These are phyloP conservation scores for Calonectria pteridis DNA, from an alignment of 2,329 filamentous ascomycete genomes.

Conservation along the genomic window DNA sequence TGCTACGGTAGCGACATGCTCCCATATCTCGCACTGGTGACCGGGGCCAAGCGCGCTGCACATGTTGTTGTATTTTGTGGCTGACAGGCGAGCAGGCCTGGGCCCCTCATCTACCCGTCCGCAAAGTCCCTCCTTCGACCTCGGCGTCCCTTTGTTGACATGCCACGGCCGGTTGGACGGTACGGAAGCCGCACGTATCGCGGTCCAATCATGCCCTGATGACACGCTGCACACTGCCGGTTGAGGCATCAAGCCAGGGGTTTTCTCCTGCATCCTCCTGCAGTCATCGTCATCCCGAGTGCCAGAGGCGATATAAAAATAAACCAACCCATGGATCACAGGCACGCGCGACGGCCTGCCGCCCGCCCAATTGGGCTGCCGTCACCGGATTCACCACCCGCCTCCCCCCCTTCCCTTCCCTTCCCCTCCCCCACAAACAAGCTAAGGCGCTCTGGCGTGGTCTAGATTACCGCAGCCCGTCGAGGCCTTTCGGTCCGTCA, in stretches of 20 bases:
- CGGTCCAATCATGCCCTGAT: not conserved
- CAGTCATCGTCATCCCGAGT: conserved; percentile 6
- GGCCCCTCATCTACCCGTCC: not conserved
- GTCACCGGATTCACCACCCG: conserved; percentile 7
- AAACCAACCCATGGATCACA: conserved; percentile 2
- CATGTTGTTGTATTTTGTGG: not conserved
- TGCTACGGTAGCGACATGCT: not conserved
- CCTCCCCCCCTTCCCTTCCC: not conserved
- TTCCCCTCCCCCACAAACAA: conserved; percentile 6
- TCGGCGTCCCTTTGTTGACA: not conserved
- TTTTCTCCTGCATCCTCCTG: conserved; percentile 6
- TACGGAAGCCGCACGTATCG: conserved; percentile 2
- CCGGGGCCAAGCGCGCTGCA: not conserved
- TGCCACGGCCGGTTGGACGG: not conserved
- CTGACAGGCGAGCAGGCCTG: not conserved
- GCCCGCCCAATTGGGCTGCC: conserved; percentile 5
- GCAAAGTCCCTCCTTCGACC: not conserved
- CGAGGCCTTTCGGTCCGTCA: not conserved
- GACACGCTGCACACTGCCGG: conserved; percentile 3
- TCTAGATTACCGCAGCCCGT: not conserved
- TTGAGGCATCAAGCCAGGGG: conserved; percentile 6
- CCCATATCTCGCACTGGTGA: not conserved
- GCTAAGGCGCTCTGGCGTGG: not conserved
- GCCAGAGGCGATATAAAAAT: conserved; percentile 1
- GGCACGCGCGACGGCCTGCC: not conserved